Percentiles rank a stretch among this genome's conserved stretches.
Conservation (phyloP, 768 basidiomycete species). For the Suillus decipiens region DNA sequence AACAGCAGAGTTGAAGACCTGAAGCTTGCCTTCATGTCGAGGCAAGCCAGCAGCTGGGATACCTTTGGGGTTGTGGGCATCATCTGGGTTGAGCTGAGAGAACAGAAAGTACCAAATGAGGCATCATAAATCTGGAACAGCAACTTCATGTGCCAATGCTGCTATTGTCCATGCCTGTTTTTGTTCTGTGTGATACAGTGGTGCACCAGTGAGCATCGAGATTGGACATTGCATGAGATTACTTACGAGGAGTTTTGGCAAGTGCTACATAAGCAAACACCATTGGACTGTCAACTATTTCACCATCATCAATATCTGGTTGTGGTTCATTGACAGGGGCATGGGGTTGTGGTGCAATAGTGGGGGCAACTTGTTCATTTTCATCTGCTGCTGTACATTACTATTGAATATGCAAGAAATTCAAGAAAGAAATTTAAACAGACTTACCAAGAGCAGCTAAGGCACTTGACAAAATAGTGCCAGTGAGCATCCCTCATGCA, state of each 20-base stretch:
- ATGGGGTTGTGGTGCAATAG: background rate
- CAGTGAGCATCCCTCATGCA: constrained; percentile 14
- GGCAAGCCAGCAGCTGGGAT: background rate
- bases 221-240: background rate
- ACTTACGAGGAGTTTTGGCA: background rate
- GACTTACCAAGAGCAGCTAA: background rate
- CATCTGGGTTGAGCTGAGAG: background rate
- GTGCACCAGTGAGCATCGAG: background rate
- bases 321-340: background rate
- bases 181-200: background rate
- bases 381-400: background rate
- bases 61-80: background rate
- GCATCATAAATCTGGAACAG: background rate
- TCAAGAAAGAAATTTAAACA: background rate
- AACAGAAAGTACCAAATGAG: background rate
- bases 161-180: background rate
- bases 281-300: background rate
- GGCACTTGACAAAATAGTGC: background rate
- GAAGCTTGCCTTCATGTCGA: background rate
- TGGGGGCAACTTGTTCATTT: background rate
- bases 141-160: background rate
- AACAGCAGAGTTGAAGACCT: background rate
- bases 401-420: background rate
- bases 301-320: background rate
- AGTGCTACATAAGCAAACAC: background rate